Base-by-base conservation (phyloP, 208 protist genomes). In the Balamuthia mandrillaris region DNA sequence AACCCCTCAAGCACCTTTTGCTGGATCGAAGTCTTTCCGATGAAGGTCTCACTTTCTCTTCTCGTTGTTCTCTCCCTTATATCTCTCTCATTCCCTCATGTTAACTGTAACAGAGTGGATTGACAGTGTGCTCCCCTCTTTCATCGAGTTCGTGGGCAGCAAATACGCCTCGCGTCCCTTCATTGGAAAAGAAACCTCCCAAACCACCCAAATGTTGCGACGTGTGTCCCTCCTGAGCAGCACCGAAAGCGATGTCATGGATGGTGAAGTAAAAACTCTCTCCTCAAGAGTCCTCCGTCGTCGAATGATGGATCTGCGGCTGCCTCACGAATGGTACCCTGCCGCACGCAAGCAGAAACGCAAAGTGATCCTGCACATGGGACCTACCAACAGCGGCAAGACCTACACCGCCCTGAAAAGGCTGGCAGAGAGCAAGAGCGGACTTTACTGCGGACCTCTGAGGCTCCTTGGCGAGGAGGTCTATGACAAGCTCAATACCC, bases 381-480 rank as follows among this genome's bases (percentile, higher is more conserved):
- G 65, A 21, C 65, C 65, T 24, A 74, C 65, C 37, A 74, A 74
- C 65, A n/a, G 63, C 39, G 88, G 88, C 33, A 90, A 90, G 44
- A 90, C 88, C 1, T 52, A 86, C 54, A 61, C 45, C 41, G 86
- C 88, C 35, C 44, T 90, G 12, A 6, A 81, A 14, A 35, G 49
- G 31, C 70, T 90, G n/a, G 83, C 35, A 1, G 18, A 21, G 21
- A 12, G 74, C 12, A 58, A 60, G 1, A 89, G 41, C 63, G 88
- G 88, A 2, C 35, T 90, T 2, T 90, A 89, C 74, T 90, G 88
- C 83, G 88, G 72, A 29, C 88, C 88, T 16, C 65, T 90, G 21
- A 18, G 88, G 24, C 54, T 90, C 3, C 75, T 90, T 10, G 88
- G 86, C 18, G 35, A 54, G 37, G 49, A 86, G 68, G 65, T 86